Conservation (phyloP, 2,329 filamentous ascomycete genomes). For the Trichoderma aggressivum region DNA sequence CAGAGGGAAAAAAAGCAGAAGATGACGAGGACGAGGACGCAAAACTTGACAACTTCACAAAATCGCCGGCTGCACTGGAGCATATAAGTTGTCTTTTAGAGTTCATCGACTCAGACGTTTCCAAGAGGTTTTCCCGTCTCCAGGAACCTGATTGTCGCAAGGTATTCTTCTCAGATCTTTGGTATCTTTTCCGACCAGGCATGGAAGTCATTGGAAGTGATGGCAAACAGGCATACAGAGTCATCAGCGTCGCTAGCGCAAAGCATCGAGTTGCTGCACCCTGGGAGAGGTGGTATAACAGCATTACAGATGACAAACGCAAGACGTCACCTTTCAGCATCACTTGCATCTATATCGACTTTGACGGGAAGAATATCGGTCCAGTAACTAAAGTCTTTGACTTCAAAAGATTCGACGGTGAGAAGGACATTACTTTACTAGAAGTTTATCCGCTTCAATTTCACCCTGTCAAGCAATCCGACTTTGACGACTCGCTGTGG, state of each 20-base stretch:
- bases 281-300: neutral
- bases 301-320: neutral
- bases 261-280: neutral
- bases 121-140: neutral
- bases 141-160: neutral
- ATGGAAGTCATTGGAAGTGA: constrained; percentile 22
- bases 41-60: neutral
- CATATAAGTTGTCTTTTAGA: constrained; percentile 3
- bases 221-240: constrained; percentile 26
- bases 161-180: constrained; percentile 26
- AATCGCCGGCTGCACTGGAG: neutral
- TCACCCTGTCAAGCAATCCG: neutral
- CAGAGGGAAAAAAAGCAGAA: neutral
- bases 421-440: constrained; percentile 25
- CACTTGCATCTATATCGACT: constrained; percentile 29
- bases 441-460: constrained; percentile 28
- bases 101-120: neutral
- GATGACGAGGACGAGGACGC: neutral
- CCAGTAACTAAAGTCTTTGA: constrained; percentile 26
- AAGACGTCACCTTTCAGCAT: constrained; percentile 5
- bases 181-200: constrained; percentile 29
- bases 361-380: constrained; percentile 30
- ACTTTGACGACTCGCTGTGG: neutral
- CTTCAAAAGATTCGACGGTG: constrained; percentile 27
- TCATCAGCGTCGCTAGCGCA: constrained; percentile 21